Evolutionary conservation across 208 protist species (phyloP), one percentile per base, ranked within the genome.

Genomic region (Naegleria fowleri): DNA sequence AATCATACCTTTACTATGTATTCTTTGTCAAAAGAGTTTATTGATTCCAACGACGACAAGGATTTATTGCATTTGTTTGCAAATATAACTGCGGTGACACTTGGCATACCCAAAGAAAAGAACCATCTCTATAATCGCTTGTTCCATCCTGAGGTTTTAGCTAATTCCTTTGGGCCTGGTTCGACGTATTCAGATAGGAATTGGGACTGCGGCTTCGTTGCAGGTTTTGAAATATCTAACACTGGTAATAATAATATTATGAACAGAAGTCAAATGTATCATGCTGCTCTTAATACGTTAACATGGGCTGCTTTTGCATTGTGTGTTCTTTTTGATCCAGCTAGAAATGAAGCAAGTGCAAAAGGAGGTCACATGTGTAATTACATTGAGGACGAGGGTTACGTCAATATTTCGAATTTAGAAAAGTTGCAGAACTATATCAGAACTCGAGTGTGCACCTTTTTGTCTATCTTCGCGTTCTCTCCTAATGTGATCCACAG

Each of bases 121-220:
- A 86, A 86, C 48, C 83, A 86, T 25, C 16, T 86, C 39, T 86
- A 86, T 11, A 51, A 86, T n/a, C 15, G 83, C 33, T 33, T 51
- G 11, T 86, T 86, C 16, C 9, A 51, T 51, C 83, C 83, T 33
- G 40, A 86, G 16, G 36, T 51, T 6, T 86, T 86, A 22, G 15
- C 22, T 33, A 33, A 86, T 86, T 51, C 39, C 2, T 86, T 51
- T 5, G 36, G 39, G 11, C 83, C 83, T 33, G 83, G 83, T 51
- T n/a, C 7, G 2, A 86, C 39, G 0, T 51, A 86, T 38, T 7
- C 48, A 7, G 22, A 51, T 51, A 0, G 3, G 0, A 51, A 41
- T 25, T 86, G 83, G 83, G 83, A 86, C 48, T 86, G 83, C 51
- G 83, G 83, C 33, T 86, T n/a, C 36, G 36, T n/a, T 79, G n/a